Evolutionary conservation across 345 rosid species (phyloP).

Genomic region (Ceriops decandra): DNA sequence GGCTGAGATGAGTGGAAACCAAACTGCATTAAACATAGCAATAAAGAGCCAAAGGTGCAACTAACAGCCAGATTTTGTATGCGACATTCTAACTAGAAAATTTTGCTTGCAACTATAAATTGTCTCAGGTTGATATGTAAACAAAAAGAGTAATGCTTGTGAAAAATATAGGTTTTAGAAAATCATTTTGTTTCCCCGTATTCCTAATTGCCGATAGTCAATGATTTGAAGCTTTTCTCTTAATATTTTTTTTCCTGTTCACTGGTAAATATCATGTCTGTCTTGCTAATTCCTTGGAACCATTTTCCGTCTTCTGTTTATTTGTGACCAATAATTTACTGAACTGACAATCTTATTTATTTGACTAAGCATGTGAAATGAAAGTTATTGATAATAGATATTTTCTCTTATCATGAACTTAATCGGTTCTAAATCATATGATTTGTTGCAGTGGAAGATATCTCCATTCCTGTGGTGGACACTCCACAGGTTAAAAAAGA

Average conservation of each 20-base stretch:
- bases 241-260: no score
- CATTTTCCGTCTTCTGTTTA: no score
- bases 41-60: no score
- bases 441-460: constrained; percentile 27
- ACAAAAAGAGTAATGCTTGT: not conserved
- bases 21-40: no score
- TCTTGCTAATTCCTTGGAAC: no score
- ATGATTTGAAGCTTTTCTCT: no score
- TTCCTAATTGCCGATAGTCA: not conserved
- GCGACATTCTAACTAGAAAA: not conserved
- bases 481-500: constrained; percentile 22
- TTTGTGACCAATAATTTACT: no score
- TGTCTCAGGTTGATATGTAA: not conserved
- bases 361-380: not conserved
- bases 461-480: constrained; percentile 20
- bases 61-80: no score
- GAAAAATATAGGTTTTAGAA: no score
- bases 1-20: not conserved
- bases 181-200: not conserved
- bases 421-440: not conserved
- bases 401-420: not conserved
- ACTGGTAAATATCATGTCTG: no score
- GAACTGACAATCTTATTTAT: no score
- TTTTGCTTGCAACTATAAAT: not conserved
- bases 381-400: not conserved